Conservation (phyloP, 2,329 filamentous ascomycete species). For the Herpotrichia juniperi region DNA sequence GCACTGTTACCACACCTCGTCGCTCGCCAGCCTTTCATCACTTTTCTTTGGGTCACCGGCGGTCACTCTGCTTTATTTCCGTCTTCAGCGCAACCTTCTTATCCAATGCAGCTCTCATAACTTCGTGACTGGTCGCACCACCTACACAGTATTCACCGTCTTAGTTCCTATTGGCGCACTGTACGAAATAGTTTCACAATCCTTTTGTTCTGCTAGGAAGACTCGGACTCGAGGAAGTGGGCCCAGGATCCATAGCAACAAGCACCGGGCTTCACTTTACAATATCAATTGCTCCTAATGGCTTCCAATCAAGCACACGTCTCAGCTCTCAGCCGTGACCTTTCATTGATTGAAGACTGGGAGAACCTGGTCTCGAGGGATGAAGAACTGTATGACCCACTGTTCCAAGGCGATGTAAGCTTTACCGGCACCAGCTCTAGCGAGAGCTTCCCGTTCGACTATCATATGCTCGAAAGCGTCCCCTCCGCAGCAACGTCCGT, state of each 20-base stretch:
- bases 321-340: slow-evolving; percentile 21
- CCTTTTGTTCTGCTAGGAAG: no score
- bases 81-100: not conserved
- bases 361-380: slow-evolving; percentile 37
- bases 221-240: not conserved
- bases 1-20: slow-evolving; percentile 5
- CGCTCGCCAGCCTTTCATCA: slow-evolving; percentile 4
- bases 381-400: slow-evolving; percentile 33
- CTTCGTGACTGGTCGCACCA: slow-evolving; percentile 6
- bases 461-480: slow-evolving; percentile 27
- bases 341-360: slow-evolving; percentile 31
- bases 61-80: slow-evolving; percentile 2
- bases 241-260: not conserved
- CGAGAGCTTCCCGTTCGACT: slow-evolving; percentile 16
- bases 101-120: slow-evolving; percentile 4
- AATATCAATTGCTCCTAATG: slow-evolving; percentile 9
- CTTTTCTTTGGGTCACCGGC: slow-evolving; percentile 9
- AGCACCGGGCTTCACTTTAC: not conserved
- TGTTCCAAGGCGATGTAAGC: slow-evolving; percentile 29
- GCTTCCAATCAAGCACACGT: slow-evolving; percentile 14
- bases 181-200: not conserved
- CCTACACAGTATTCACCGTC: not conserved
- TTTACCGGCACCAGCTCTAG: slow-evolving; percentile 10
- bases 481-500: slow-evolving; percentile 32
- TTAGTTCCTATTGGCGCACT: not conserved